Conservation (phyloP, 495 filamentous ascomycete species). For the Chaetomium tenue region DNA sequence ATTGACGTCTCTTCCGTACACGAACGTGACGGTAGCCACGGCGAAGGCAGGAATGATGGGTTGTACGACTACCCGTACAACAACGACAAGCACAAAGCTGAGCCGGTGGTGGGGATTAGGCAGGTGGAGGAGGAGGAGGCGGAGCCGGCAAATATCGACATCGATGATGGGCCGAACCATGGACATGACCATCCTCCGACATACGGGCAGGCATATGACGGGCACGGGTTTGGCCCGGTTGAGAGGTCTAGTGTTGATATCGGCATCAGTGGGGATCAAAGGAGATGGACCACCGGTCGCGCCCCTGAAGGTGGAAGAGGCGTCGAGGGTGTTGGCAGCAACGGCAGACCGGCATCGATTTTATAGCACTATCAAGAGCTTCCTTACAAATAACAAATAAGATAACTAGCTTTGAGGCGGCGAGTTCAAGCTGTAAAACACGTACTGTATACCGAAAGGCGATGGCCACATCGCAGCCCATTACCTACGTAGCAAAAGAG, state of each 20-base stretch:
- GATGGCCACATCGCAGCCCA: no score
- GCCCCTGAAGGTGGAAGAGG: no score
- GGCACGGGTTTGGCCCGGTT: background rate
- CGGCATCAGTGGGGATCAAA: background rate
- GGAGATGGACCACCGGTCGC: background rate
- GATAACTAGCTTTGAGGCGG: no score
- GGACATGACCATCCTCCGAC: background rate
- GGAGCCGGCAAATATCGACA: background rate
- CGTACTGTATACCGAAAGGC: no score
- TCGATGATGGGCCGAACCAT: background rate
- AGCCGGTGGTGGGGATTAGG: background rate
- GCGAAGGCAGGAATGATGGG: background rate
- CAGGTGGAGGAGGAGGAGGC: background rate
- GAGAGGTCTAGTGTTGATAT: background rate
- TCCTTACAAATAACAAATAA: no score
- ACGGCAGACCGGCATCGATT: no score
- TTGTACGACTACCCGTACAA: background rate
- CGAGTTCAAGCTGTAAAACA: no score
- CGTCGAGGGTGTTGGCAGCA: no score
- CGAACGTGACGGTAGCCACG: background rate
- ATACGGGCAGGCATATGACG: background rate
- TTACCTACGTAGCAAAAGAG: no score
- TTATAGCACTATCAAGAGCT: no score
- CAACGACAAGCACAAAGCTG: background rate
- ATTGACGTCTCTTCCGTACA: background rate